These are phyloP conservation scores for Aechmea fasciata DNA, from an alignment of 176 grass and related monocot species.

Conservation along the genomic window DNA sequence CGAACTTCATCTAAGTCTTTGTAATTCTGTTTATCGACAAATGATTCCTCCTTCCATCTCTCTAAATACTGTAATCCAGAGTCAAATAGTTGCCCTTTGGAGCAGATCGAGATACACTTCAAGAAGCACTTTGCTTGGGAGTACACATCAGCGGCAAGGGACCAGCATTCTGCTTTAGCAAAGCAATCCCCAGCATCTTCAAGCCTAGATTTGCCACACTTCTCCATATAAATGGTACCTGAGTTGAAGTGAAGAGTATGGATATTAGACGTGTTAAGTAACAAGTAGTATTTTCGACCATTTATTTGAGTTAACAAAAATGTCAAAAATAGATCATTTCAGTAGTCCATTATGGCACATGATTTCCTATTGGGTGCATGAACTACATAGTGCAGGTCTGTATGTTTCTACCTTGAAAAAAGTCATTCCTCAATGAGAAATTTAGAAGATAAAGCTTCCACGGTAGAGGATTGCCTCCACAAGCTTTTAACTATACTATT, in stretches of 20 bases:
- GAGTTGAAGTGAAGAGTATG: not conserved
- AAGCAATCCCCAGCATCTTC: slow-evolving; percentile 73
- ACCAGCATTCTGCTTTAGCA: slow-evolving; percentile 30
- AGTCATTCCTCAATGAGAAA: too few species aligned
- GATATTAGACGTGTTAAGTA: too few species aligned
- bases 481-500: too few species aligned
- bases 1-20: slow-evolving; percentile 17
- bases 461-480: too few species aligned
- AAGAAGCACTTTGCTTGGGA: slow-evolving; percentile 53
- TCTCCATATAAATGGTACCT: slow-evolving; percentile 69
- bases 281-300: not conserved
- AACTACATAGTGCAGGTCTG: too few species aligned
- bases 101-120: slow-evolving; percentile 52
- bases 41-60: slow-evolving; percentile 33
- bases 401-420: too few species aligned
- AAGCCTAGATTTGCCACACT: slow-evolving; percentile 53
- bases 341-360: too few species aligned
- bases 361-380: too few species aligned
- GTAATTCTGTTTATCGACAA: slow-evolving; percentile 13
- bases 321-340: too few species aligned
- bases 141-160: slow-evolving; percentile 48
- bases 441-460: too few species aligned
- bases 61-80: slow-evolving; percentile 37
- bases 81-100: slow-evolving; percentile 41
- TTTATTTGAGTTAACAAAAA: not conserved